Conservation (phyloP, 305 asterid genomes). For the Plantago rigida region DNA sequence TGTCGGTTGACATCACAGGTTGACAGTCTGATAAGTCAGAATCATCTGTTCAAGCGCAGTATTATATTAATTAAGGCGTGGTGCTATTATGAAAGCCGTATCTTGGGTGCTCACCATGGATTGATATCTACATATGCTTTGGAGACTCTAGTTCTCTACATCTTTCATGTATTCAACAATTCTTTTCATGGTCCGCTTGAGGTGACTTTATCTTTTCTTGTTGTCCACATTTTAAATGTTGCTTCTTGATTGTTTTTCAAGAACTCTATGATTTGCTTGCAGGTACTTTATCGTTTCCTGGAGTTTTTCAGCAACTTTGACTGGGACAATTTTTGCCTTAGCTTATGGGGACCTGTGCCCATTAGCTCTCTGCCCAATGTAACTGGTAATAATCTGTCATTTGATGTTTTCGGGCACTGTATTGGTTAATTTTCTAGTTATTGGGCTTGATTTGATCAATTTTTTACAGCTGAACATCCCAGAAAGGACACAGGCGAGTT, state of each 20-base stretch:
- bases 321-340: conserved; percentile 86
- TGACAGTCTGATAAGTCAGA: conserved; percentile 63
- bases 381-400: conserved; percentile 46
- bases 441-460: conserved; percentile 20
- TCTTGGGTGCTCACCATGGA: conserved; percentile 93
- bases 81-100: conserved; percentile 95
- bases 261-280: conserved; percentile 27
- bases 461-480: conserved; percentile 76
- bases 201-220: conserved; percentile 37
- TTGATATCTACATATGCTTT: conserved; percentile 88
- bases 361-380: conserved; percentile 73
- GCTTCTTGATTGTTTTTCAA: conserved; percentile 25
- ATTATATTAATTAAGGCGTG: conserved; percentile 85
- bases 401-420: neutral
- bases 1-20: conserved; percentile 41
- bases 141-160: conserved; percentile 84
- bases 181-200: conserved; percentile 84
- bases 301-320: conserved; percentile 88
- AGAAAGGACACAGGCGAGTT: conserved; percentile 60
- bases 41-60: conserved; percentile 88
- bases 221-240: conserved; percentile 13
- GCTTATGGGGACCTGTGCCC: conserved; percentile 92
- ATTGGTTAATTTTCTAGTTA: conserved; percentile 6
- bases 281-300: conserved; percentile 78
- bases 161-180: conserved; percentile 79